Percentiles rank a stretch among this genome's conserved stretches.
Evolutionary conservation across 345 rosid genomes (phyloP).

Genomic region (Eucalyptus erythrocorys): DNA sequence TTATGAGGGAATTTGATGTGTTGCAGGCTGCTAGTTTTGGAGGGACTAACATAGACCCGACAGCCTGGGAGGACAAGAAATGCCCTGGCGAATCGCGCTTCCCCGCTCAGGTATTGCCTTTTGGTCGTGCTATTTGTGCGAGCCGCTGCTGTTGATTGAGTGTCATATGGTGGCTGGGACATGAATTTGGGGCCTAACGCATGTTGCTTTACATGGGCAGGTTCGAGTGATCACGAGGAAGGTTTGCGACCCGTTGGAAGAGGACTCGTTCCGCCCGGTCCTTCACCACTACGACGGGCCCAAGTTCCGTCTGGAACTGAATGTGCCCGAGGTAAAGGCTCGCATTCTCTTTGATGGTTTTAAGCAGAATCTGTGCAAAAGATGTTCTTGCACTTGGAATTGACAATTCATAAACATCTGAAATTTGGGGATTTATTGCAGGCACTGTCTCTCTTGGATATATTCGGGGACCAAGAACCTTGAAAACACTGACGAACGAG

Average conservation of each 20-base stretch:
- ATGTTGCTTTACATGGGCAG: neutral
- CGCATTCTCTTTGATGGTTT: neutral
- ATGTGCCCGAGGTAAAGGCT: conserved; percentile 3
- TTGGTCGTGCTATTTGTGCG: neutral
- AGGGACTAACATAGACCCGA: conserved; percentile 7
- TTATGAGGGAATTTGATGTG: neutral
- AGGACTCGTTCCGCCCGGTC: conserved; percentile 10
- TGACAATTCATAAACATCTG: neutral
- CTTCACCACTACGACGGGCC: conserved; percentile 15
- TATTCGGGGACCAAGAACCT: neutral
- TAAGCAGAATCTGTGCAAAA: neutral
- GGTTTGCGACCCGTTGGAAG: conserved; percentile 1
- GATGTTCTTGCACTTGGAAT: neutral
- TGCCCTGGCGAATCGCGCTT: conserved; percentile 4
- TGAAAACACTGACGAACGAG: neutral
- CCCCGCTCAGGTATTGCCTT: conserved; percentile 9
- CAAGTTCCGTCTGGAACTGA: conserved; percentile 12
- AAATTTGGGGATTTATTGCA: neutral
- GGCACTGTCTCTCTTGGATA: conserved; percentile 4
- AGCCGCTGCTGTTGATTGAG: neutral
- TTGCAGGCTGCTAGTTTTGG: conserved; percentile 7
- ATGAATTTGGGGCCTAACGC: neutral
- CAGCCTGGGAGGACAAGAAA: conserved; percentile 15
- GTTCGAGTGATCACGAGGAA: conserved; percentile 4
- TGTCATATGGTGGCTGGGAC: neutral